Evolutionary conservation across 2,329 filamentous ascomycete genomes (phyloP).

Genomic region (Colletotrichum spaethianum): DNA sequence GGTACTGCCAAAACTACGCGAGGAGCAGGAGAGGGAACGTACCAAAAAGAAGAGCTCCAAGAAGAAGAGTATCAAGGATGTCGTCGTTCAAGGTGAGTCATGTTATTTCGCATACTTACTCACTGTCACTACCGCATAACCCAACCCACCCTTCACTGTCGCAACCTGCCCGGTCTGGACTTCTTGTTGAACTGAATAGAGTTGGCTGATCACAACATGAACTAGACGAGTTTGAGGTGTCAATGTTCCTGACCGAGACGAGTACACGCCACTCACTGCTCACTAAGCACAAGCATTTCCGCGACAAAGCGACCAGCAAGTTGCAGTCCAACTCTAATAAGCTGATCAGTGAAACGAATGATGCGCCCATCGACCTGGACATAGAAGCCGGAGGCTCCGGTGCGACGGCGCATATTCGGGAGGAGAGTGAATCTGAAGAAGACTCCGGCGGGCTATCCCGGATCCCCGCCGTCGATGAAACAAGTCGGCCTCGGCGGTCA

Average conservation of each 20-base stretch:
- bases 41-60: constrained; percentile 76
- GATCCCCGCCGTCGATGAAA: constrained; percentile 64
- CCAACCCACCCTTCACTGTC: constrained; percentile 38
- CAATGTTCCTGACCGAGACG: constrained; percentile 92
- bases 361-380: constrained; percentile 68
- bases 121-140: constrained; percentile 4
- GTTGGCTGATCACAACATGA: constrained; percentile 20
- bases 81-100: constrained; percentile 80
- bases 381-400: constrained; percentile 51
- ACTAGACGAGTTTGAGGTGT: constrained; percentile 93
- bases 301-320: constrained; percentile 67
- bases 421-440: constrained; percentile 73
- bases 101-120: constrained; percentile 11
- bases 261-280: constrained; percentile 88
- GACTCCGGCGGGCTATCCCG: constrained; percentile 67
- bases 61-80: constrained; percentile 88
- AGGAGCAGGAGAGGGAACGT: constrained; percentile 79
- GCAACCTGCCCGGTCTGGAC: constrained; percentile 12
- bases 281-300: constrained; percentile 86
- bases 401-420: constrained; percentile 57
- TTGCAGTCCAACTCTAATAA: constrained; percentile 74
- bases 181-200: not conserved
- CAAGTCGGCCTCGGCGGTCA: constrained; percentile 41
- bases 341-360: constrained; percentile 70
- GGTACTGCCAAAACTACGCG: constrained; percentile 90